Evolutionary conservation across 78 protist species (phyloP), one percentile per base, ranked within the genome.

Genomic region (Bodo saltans): DNA sequence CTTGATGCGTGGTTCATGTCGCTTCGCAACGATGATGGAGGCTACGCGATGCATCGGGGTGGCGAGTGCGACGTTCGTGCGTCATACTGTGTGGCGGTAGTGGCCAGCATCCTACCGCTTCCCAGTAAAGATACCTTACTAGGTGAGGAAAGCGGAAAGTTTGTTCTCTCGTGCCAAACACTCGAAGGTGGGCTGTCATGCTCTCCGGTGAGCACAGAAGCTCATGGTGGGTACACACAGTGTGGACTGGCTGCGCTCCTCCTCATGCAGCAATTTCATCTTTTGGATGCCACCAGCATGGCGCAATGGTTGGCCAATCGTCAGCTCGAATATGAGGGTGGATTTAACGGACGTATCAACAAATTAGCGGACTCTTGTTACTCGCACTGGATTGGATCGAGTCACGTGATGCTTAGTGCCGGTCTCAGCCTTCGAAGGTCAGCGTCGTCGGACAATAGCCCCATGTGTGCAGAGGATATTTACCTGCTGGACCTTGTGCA

Each of bases 201-300:
- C 42, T 97, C 93, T 29, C 52, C 47, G 34, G 96, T 96, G 11
- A 92, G 92, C 28, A 67, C 74, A 28, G 99, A 98, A 87, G 98
- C 99, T 3, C 99, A 98, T 85, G 99, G 99, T 37, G 99, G 99
- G 26, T 98, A 98, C 76, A 85, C 98, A 0, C 97, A 85, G 85
- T 98, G 99, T 70, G 98, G 92, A 0, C n/a, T 94, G 23, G 96
- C 98, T 0, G 96, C 96, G 3, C 27, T 96, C 53, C 21, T 74
- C 42, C 42, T 96, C 37, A 29, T 42, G 70, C 78, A 86, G 25
- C 35, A 73, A n/a, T 25, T 35, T 0, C 68, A 87, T 34, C 34
- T 34, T n/a, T 26, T 95, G 0, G 92, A 94, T 60, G 17, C 74
- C 30, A 35, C 81, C 0, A 52, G 85, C 28, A 79, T 93, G 17